Base-by-base conservation (phyloP, 148 eudicot species). In the Amaranthus hypochondriacus region DNA sequence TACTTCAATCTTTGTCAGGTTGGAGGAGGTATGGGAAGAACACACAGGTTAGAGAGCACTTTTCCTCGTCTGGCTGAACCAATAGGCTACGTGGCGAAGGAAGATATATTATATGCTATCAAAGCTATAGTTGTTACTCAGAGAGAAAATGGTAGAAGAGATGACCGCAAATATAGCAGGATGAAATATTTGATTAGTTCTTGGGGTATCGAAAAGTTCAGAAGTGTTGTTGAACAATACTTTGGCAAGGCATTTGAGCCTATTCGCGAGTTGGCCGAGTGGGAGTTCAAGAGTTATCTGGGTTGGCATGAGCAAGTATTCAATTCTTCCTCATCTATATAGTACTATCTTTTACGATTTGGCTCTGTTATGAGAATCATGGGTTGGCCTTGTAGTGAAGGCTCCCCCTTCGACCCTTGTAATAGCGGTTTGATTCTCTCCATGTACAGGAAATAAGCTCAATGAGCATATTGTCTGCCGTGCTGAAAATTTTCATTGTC, bases 1-100 rank as follows among this genome's bases (percentile, higher is more conserved):
- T 67, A 2, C 73, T 51, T 52, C 5, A 56, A 9, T 44, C 74
- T 80, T 53, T 61, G 83, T 74, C 81, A 95, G 98, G 97, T 95
- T 75, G 98, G 98, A 74, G 98, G 98, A 81, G 98, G 98, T 79
- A 92, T 95, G 98, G 98, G 97, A 76, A 90, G 98, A 83, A 88
- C 97, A 14, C 98, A 95, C 75, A 90, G 98, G 76, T 9, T 81
- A 57, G 98, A 95, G 79, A 80, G 89, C 70, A 95, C 98, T 10
- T 95, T 95, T 58, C 83, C 98, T 64, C 96, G 97, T 80, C 54
- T 95, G 81, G 96, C 98, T 48, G 98, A 95, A 68, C 97, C 98
- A 14, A 53, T 95, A 78, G 98, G 98, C 56, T 95, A 95, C 82
- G 98, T 95, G 18, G 93, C 98, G 21, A 95, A 92, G 81, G 98